These are phyloP conservation scores for Globomyces sp. DNA, from an alignment of 371 early-diverging fungal species.

Conservation along the genomic window DNA sequence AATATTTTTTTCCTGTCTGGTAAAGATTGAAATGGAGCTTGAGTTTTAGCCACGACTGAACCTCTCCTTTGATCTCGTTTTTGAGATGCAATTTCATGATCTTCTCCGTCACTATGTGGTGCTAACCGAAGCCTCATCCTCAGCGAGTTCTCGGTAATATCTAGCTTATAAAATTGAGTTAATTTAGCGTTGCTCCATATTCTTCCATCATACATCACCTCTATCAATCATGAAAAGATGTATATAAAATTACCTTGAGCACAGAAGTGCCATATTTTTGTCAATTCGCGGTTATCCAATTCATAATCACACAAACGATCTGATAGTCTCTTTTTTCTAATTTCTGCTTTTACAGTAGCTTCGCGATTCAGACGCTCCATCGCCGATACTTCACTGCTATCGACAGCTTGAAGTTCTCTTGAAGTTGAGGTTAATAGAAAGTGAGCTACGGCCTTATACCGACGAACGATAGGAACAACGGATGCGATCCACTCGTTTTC, in stretches of 20 bases:
- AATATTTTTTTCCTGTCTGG: conserved; percentile 10
- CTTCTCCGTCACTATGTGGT: conserved; percentile 54
- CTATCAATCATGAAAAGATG: not conserved
- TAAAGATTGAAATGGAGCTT: not conserved
- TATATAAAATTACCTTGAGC: no score
- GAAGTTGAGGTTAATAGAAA: no score
- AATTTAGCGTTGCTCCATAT: conserved; percentile 31
- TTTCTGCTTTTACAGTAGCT: not conserved
- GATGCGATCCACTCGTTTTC: conserved; percentile 43
- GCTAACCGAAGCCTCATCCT: conserved; percentile 52
- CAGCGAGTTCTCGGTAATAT: conserved; percentile 47
- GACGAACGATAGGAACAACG: conserved; percentile 30
- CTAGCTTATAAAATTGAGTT: conserved; percentile 46
- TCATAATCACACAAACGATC: conserved; percentile 29
- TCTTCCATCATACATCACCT: conserved; percentile 44
- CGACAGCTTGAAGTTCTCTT: no score
- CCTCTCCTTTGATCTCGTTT: conserved; percentile 46
- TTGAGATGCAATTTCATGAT: conserved; percentile 50
- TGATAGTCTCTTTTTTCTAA: conserved; percentile 8
- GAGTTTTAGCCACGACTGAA: not conserved
- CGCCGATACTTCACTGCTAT: not conserved
- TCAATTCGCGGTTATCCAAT: conserved; percentile 30
- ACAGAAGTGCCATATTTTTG: conserved; percentile 36
- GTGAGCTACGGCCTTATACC: conserved; percentile 16
- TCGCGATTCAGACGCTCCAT: conserved; percentile 21